phyloP scores from a whole-genome alignment of 495 filamentous ascomycete genomes.

The Xylona heveae region DNA sequence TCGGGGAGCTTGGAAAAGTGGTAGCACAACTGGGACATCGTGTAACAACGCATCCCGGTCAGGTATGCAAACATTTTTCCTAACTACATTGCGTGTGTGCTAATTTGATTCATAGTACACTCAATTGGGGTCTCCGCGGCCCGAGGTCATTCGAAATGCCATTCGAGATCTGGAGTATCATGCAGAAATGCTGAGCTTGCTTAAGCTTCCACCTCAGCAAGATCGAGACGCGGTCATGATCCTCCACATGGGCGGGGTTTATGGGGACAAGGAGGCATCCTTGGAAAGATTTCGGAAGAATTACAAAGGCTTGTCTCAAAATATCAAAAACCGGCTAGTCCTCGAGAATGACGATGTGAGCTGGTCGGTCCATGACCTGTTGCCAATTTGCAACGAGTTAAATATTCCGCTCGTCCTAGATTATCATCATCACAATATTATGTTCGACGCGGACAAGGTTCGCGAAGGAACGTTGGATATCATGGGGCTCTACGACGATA shows the following conservation, averaged over 20 bases:
- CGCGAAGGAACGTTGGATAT: conserved; percentile 81
- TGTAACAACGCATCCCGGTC: conserved; percentile 78
- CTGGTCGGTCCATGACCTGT: conserved; percentile 77
- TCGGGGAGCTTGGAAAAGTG: conserved; percentile 56
- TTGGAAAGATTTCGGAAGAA: conserved; percentile 65
- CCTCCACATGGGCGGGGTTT: conserved; percentile 81
- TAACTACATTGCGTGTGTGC: background rate
- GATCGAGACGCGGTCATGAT: conserved; percentile 88
- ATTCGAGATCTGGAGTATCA: conserved; percentile 79
- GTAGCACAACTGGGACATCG: conserved; percentile 68
- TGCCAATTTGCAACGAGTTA: conserved; percentile 81
- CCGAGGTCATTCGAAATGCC: conserved; percentile 51
- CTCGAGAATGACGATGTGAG: conserved; percentile 88
- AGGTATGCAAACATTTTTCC: conserved; percentile 17
- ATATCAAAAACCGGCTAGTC: conserved; percentile 63
- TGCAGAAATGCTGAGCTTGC: conserved; percentile 60
- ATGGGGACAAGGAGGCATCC: conserved; percentile 70
- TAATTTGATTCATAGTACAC: conserved; percentile 36
- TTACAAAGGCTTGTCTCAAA: conserved; percentile 39
- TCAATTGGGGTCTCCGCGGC: conserved; percentile 62
- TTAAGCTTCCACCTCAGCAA: conserved; percentile 58
- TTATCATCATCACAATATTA: conserved; percentile 90
- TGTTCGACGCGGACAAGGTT: conserved; percentile 48
- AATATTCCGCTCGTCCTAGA: conserved; percentile 87
- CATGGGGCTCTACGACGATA: conserved; percentile 43